Percentiles rank a stretch among this genome's conserved stretches.
phyloP scores from a whole-genome alignment of 345 rosid genomes.

The Kernera saxatilis region DNA sequence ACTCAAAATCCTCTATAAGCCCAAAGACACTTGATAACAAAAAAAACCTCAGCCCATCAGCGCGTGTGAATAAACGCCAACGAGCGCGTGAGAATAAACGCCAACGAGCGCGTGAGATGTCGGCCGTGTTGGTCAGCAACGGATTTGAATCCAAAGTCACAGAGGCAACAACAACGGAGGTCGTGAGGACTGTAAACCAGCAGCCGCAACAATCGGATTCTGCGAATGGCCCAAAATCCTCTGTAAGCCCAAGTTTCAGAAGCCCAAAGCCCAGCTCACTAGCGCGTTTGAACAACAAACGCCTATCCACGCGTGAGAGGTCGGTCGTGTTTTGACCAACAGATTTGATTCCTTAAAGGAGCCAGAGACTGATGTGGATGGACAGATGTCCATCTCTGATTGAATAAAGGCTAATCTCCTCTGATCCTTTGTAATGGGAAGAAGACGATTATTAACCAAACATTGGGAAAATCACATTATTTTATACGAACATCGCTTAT shows the following conservation, averaged over 20 bases:
- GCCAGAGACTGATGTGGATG: not conserved
- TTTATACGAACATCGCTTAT: too few relatives aligned
- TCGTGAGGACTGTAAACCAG: slow-evolving; percentile 46
- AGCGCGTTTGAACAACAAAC: not conserved
- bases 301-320: not conserved
- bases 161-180: slow-evolving; percentile 61
- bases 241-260: not conserved
- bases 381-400: not conserved
- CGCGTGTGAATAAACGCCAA: too few relatives aligned
- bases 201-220: slow-evolving; percentile 30
- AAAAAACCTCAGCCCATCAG: not conserved
- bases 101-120: too few relatives aligned
- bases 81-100: too few relatives aligned
- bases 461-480: too few relatives aligned
- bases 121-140: not conserved
- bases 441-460: too few relatives aligned
- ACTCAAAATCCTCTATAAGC: not conserved
- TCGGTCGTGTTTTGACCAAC: not conserved
- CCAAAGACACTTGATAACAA: not conserved
- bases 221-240: not conserved
- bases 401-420: not conserved
- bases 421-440: not conserved
- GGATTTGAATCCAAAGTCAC: slow-evolving; percentile 52
- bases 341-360: slow-evolving; percentile 33
- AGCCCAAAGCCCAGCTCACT: not conserved